Conservation (phyloP, 2,329 filamentous ascomycete species). For the Aureobasidium sp. region DNA sequence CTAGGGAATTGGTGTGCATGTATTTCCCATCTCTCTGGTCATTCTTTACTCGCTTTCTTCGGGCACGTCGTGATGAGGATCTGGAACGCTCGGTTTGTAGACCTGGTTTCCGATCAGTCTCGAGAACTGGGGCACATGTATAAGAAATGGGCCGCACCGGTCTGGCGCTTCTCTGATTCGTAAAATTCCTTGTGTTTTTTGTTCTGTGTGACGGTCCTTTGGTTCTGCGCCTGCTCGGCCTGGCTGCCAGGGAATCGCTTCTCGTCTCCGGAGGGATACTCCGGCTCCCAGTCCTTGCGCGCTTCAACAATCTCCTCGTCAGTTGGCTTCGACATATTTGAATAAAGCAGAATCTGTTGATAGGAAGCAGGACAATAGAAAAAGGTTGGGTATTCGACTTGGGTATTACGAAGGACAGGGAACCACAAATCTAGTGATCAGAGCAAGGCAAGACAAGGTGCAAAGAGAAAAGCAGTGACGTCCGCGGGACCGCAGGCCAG, state of each 20-base stretch:
- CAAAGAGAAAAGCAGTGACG: slow-evolving; percentile 7
- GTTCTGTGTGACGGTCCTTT: slow-evolving; percentile 40
- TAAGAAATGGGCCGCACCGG: slow-evolving; percentile 28
- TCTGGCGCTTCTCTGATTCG: slow-evolving; percentile 26
- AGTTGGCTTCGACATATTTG: slow-evolving; percentile 9
- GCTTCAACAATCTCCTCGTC: neutral
- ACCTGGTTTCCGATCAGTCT: slow-evolving; percentile 19
- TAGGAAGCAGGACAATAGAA: too few relatives aligned
- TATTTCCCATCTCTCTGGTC: slow-evolving; percentile 42
- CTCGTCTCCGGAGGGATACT: slow-evolving; percentile 15
- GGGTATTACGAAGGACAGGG: neutral
- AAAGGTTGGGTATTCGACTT: neutral
- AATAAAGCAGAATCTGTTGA: neutral
- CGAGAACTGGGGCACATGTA: slow-evolving; percentile 23
- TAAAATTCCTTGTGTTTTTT: slow-evolving; percentile 39
- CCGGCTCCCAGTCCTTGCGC: slow-evolving; percentile 11
- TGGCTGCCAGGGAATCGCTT: slow-evolving; percentile 5
- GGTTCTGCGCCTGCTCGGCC: slow-evolving; percentile 17
- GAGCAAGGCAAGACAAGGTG: slow-evolving; percentile 8
- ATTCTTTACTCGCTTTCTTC: slow-evolving; percentile 41
- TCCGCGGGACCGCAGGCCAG: neutral
- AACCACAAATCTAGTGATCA: neutral
- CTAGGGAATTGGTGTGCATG: slow-evolving; percentile 45
- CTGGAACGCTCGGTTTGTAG: slow-evolving; percentile 40
- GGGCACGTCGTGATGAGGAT: slow-evolving; percentile 41